Conservation (phyloP, 352 stramenopile species). For the Globisporangium radiosum region DNA sequence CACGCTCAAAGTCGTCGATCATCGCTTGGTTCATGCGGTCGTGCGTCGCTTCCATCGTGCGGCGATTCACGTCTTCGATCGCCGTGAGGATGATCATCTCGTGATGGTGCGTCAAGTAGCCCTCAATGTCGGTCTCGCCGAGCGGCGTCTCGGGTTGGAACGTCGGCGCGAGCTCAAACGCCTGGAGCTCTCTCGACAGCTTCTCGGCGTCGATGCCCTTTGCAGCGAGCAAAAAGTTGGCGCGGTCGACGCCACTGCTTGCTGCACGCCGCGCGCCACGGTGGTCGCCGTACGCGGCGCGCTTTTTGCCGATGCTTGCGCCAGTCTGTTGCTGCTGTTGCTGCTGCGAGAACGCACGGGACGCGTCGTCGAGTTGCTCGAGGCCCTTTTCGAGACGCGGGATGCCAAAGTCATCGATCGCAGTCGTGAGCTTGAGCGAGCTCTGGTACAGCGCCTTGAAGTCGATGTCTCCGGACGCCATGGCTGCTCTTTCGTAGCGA, state of each 20-base stretch:
- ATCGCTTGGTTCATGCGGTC: slow-evolving; percentile 83
- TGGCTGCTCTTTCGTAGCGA: background rate
- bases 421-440: slow-evolving; percentile 80
- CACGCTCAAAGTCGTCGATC: slow-evolving; percentile 80
- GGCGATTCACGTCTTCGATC: slow-evolving; percentile 82
- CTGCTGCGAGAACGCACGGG: slow-evolving; percentile 38
- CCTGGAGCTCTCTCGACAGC: slow-evolving; percentile 73
- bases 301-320: slow-evolving; percentile 35
- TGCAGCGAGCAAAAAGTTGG: slow-evolving; percentile 77
- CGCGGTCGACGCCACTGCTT: slow-evolving; percentile 45
- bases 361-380: slow-evolving; percentile 75
- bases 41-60: slow-evolving; percentile 72
- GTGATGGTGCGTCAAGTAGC: slow-evolving; percentile 86
- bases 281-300: slow-evolving; percentile 17
- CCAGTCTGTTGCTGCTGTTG: slow-evolving; percentile 15
- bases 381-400: slow-evolving; percentile 72
- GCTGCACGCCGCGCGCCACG: slow-evolving; percentile 6
- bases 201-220: slow-evolving; percentile 87
- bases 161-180: slow-evolving; percentile 68
- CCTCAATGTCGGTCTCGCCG: slow-evolving; percentile 80
- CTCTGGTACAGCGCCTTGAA: slow-evolving; percentile 86
- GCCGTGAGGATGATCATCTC: slow-evolving; percentile 90
- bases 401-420: slow-evolving; percentile 66
- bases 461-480: slow-evolving; percentile 44
- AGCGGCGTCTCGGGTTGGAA: slow-evolving; percentile 80